Evolutionary conservation across 2,329 filamentous ascomycete species (phyloP).

Genomic region (Phialocephala sp.): DNA sequence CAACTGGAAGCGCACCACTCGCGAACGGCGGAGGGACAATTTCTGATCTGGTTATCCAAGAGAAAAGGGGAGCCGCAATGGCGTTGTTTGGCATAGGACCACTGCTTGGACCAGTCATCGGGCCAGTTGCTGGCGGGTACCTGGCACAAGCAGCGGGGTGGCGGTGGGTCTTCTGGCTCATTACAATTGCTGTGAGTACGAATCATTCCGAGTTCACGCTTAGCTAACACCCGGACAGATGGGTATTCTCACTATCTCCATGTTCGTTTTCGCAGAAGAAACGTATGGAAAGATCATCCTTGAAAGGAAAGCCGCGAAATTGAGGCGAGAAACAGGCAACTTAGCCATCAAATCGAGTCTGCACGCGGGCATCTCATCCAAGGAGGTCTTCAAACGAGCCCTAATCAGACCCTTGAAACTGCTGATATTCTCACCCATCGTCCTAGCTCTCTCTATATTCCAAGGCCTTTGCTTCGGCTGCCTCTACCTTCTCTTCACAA

Average conservation of each 20-base stretch:
- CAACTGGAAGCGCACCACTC: neutral
- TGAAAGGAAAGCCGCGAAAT: constrained; percentile 46
- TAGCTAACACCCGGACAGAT: constrained; percentile 31
- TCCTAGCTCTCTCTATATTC: neutral
- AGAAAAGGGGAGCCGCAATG: constrained; percentile 15
- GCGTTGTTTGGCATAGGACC: constrained; percentile 29
- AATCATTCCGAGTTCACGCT: neutral
- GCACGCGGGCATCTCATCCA: neutral
- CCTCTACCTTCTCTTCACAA: constrained; percentile 3
- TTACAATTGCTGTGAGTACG: constrained; percentile 48
- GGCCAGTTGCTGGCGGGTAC: constrained; percentile 42
- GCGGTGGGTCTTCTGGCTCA: constrained; percentile 50
- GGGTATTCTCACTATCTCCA: constrained; percentile 33
- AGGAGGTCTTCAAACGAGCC: neutral
- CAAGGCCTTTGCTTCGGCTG: neutral
- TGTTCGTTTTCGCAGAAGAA: constrained; percentile 50
- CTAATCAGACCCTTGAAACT: neutral
- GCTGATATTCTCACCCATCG: neutral
- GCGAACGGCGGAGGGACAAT: neutral
- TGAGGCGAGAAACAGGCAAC: constrained; percentile 58
- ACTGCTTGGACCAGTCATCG: constrained; percentile 5
- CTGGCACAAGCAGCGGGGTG: constrained; percentile 43
- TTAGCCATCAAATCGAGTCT: constrained; percentile 48
- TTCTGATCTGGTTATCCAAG: neutral
- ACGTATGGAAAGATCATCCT: constrained; percentile 55